Percentiles rank a stretch among this genome's conserved stretches.
Evolutionary conservation across 2,329 filamentous ascomycete genomes (phyloP).

Genomic region (Sclerotiophoma versabilis): DNA sequence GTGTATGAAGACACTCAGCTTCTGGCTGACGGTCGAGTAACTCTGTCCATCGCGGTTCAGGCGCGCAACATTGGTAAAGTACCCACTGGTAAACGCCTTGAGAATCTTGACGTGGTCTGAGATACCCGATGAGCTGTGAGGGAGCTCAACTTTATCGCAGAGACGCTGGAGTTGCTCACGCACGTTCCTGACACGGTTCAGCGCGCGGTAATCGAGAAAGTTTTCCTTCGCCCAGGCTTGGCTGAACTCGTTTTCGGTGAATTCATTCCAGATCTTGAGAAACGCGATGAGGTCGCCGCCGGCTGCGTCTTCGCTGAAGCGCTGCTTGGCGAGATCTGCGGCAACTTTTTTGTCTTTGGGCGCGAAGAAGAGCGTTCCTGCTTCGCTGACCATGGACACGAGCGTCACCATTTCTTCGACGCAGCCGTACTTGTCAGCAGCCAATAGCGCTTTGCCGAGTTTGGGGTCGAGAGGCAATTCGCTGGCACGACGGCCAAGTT

Average conservation of each 20-base stretch:
- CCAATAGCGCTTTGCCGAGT: slow-evolving; percentile 87
- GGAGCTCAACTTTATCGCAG: slow-evolving; percentile 91
- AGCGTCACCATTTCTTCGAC: slow-evolving; percentile 92
- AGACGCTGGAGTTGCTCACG: slow-evolving; percentile 90
- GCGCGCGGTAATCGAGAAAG: slow-evolving; percentile 88
- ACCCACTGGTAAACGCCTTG: slow-evolving; percentile 87
- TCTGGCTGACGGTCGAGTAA: slow-evolving; percentile 92
- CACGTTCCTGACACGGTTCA: slow-evolving; percentile 88
- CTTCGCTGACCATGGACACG: slow-evolving; percentile 92
- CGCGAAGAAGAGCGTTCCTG: slow-evolving; percentile 87
- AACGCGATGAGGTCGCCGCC: slow-evolving; percentile 89
- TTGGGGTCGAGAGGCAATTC: slow-evolving; percentile 94
- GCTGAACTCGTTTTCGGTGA: slow-evolving; percentile 90
- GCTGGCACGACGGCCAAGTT: slow-evolving; percentile 90
- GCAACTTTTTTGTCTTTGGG: slow-evolving; percentile 98
- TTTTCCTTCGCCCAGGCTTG: slow-evolving; percentile 91
- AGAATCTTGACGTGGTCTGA: slow-evolving; percentile 80
- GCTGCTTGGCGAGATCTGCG: slow-evolving; percentile 85
- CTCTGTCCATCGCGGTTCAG: slow-evolving; percentile 83
- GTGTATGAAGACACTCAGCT: slow-evolving; percentile 88
- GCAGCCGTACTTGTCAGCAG: slow-evolving; percentile 88
- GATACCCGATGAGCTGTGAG: slow-evolving; percentile 70
- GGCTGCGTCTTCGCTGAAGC: slow-evolving; percentile 76
- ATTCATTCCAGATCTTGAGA: slow-evolving; percentile 94
- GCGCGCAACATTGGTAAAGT: slow-evolving; percentile 91